Base-by-base conservation (phyloP, 1,284 basidiomycete genomes). In the Ceratobasidium theobromae region DNA sequence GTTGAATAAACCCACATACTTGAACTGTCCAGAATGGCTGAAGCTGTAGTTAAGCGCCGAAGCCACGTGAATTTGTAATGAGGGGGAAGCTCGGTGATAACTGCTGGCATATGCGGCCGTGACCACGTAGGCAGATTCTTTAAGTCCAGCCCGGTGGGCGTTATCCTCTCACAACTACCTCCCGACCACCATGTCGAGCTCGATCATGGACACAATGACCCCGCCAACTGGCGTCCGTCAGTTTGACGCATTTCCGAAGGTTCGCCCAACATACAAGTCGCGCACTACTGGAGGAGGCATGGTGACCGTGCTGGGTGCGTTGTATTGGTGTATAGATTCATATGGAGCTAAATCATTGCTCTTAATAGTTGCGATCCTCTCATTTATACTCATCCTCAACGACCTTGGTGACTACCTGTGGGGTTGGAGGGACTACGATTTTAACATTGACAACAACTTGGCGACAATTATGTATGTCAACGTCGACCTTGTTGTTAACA, bases 321-420 rank as follows among this genome's bases (percentile, higher is more conserved):
- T 23, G 30, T 18, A 1, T 2, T 5, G 40, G 30, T 6, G 18
- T 2, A 16, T 46, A 4, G 25, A 18, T 27, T 14, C 41, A 14
- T 25, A 32, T 43, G n/a, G n/a, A n/a, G n/a, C 28, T 9, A 5
- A 12, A 58, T 28, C 27, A 32, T 4, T 3, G 1, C 18, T 18
- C 21, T 38, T 27, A 69, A 79, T 95, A 58, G 86, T 98, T 25
- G 79, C 81, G 1, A 69, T 90, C 16, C 72, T 93, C 51, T 88
- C 93, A 16, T 79, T 91, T 58, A 71, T 92, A 38, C 82, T 95
- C 28, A 81, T 93, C 62, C 82, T 95, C 73, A 93, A 95, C 72
- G 95, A 98, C 73, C 77, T 96, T 48, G 86, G 87, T 52, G 92
- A 96, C 73, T 98, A 86, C 74, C 79, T 98, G 33, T 98, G 90